Conservation (phyloP, 345 rosid genomes). For the Arabidopsis arenosa region DNA sequence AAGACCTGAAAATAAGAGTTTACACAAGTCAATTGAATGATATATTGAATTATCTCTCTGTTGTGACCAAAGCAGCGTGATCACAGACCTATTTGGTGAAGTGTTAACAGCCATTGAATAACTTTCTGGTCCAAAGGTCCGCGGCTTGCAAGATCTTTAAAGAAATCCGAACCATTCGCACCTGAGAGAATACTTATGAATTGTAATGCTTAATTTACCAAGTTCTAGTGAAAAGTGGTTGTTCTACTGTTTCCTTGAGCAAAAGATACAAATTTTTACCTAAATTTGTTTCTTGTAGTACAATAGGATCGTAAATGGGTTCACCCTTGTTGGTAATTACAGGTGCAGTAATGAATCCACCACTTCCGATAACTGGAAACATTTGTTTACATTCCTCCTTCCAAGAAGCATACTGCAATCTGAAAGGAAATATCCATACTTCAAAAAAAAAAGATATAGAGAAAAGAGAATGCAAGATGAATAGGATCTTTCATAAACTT, state of each 20-base stretch:
- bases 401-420: conserved; percentile 78
- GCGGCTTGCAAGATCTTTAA: conserved; percentile 54
- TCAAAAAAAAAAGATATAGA: conserved; percentile 5
- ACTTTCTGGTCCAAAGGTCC: conserved; percentile 81
- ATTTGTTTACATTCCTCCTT: conserved; percentile 73
- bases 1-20: conserved; percentile 59
- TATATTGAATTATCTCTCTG: neutral
- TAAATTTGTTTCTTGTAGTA: conserved; percentile 68
- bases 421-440: conserved; percentile 38
- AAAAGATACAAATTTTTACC: conserved; percentile 43
- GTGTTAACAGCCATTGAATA: conserved; percentile 85
- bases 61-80: neutral
- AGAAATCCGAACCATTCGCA: conserved; percentile 50
- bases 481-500: conserved; percentile 3
- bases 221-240: conserved; percentile 16
- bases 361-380: conserved; percentile 91
- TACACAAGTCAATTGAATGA: neutral
- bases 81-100: conserved; percentile 93
- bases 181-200: conserved; percentile 20
- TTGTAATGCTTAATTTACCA: conserved; percentile 2
- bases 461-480: conserved; percentile 16
- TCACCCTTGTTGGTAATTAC: conserved; percentile 82
- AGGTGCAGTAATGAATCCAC: conserved; percentile 87
- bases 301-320: conserved; percentile 83
- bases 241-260: conserved; percentile 26